These are phyloP conservation scores for Penicillium sp. DNA, from an alignment of 2,329 filamentous ascomycete species.

Conservation along the genomic window DNA sequence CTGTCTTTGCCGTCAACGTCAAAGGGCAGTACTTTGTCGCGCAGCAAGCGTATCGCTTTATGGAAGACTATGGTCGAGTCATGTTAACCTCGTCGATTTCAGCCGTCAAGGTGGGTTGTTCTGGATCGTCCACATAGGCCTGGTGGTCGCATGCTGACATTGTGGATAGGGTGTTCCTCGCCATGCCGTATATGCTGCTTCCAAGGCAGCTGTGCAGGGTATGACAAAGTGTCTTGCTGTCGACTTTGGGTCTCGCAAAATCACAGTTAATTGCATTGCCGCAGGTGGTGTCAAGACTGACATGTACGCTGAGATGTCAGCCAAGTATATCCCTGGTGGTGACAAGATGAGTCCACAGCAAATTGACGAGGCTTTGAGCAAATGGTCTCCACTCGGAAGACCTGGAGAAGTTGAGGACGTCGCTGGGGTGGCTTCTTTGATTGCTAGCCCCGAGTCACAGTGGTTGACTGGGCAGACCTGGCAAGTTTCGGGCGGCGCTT, in stretches of 20 bases:
- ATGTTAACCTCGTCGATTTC: conserved; percentile 27
- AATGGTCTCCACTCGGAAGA: conserved; percentile 24
- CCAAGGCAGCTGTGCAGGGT: conserved; percentile 23
- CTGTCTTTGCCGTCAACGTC: conserved; percentile 23
- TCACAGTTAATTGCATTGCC: conserved; percentile 26
- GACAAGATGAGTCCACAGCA: conserved; percentile 18
- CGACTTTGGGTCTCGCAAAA: conserved; percentile 23
- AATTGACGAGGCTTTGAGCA: conserved; percentile 20
- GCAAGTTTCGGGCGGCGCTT: conserved; percentile 23
- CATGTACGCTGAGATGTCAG: conserved; percentile 24
- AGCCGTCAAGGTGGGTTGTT: conserved; percentile 19
- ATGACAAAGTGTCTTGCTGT: conserved; percentile 27
- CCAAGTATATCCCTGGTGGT: conserved; percentile 23
- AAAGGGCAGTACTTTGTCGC: conserved; percentile 28
- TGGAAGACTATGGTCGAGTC: conserved; percentile 21
- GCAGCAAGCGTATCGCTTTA: conserved; percentile 21
- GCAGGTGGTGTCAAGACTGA: conserved; percentile 26
- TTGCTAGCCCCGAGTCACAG: conserved; percentile 25
- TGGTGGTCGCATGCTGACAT: neutral
- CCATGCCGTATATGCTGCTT: conserved; percentile 24
- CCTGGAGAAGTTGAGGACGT: conserved; percentile 22
- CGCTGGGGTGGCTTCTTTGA: conserved; percentile 20
- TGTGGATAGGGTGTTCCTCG: conserved; percentile 18
- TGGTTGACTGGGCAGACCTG: conserved; percentile 29
- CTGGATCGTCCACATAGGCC: neutral